These are phyloP conservation scores for Aristolochia californica DNA, from an alignment of 164 flowering plant species.

Conservation along the genomic window DNA sequence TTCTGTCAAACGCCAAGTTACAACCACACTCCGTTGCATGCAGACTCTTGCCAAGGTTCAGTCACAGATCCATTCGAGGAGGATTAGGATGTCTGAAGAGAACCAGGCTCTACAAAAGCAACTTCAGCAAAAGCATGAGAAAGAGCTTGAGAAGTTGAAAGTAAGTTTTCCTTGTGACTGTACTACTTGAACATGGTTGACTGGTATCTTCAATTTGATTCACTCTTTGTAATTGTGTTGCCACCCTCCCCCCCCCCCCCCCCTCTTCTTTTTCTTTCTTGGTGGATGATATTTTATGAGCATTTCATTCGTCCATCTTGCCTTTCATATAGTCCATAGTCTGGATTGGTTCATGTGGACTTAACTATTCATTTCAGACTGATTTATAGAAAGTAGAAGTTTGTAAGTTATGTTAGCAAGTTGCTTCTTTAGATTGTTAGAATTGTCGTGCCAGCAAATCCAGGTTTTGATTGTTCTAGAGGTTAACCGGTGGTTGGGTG, in stretches of 20 bases:
- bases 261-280: too few species aligned
- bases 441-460: too few species aligned
- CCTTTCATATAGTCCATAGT: too few species aligned
- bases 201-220: not conserved
- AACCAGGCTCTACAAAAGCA: conserved; percentile 76
- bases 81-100: conserved; percentile 77
- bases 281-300: too few species aligned
- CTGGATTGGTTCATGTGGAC: too few species aligned
- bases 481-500: too few species aligned
- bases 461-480: too few species aligned
- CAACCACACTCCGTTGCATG: conserved; percentile 63
- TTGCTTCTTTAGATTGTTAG: too few species aligned
- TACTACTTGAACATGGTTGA: not conserved
- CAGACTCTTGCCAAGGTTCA: conserved; percentile 74
- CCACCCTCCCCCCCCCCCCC: not conserved
- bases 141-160: conserved; percentile 51
- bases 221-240: not conserved
- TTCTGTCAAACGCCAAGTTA: conserved; percentile 65
- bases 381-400: too few species aligned
- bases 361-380: too few species aligned
- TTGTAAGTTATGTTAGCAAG: too few species aligned
- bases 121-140: conserved; percentile 58
- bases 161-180: conserved; percentile 20
- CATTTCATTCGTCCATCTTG: too few species aligned
- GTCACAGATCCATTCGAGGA: conserved; percentile 61